These are phyloP conservation scores for Arthrobotrys megalospora DNA, from an alignment of 2,329 filamentous ascomycete species.

Conservation along the genomic window DNA sequence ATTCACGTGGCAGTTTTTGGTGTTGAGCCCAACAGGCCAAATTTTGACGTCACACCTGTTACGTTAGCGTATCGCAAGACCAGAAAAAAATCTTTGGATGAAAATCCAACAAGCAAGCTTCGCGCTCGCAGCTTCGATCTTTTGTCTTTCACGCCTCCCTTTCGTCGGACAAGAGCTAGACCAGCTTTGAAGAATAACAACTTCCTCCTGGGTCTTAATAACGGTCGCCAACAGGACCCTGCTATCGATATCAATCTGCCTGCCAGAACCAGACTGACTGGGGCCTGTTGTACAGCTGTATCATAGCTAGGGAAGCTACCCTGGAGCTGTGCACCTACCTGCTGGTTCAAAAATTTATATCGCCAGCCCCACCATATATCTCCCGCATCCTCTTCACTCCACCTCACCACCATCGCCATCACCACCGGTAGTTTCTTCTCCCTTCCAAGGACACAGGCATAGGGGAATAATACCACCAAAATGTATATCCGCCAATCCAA, in stretches of 20 bases:
- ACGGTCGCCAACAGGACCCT: constrained; percentile 21
- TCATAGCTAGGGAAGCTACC: constrained; percentile 35
- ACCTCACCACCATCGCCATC: constrained; percentile 10
- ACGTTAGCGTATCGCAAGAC: constrained; percentile 12
- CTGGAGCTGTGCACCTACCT: constrained; percentile 32
- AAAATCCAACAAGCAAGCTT: constrained; percentile 15
- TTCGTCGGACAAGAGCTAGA: constrained; percentile 5
- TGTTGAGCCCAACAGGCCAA: constrained; percentile 4
- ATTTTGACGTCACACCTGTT: constrained; percentile 48
- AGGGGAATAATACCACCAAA: constrained; percentile 16
- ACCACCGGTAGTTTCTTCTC: constrained; percentile 20
- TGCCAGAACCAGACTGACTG: constrained; percentile 15
- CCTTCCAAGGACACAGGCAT: not conserved
- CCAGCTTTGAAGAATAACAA: not conserved
- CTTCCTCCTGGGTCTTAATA: not conserved
- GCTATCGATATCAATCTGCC: constrained; percentile 19
- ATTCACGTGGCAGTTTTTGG: constrained; percentile 47
- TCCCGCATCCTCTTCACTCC: not conserved
- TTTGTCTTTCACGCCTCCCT: constrained; percentile 1
- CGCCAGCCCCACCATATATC: constrained; percentile 38
- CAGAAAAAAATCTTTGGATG: constrained; percentile 2
- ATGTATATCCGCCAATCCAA: constrained; percentile 95
- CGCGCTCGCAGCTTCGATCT: constrained; percentile 13
- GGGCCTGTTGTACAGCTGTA: constrained; percentile 16
- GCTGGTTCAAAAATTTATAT: constrained; percentile 30